Percentiles rank a stretch among this genome's conserved stretches.
These are phyloP conservation scores for Exophiala viscosa DNA, from an alignment of 2,329 filamentous ascomycete genomes.

Conservation along the genomic window DNA sequence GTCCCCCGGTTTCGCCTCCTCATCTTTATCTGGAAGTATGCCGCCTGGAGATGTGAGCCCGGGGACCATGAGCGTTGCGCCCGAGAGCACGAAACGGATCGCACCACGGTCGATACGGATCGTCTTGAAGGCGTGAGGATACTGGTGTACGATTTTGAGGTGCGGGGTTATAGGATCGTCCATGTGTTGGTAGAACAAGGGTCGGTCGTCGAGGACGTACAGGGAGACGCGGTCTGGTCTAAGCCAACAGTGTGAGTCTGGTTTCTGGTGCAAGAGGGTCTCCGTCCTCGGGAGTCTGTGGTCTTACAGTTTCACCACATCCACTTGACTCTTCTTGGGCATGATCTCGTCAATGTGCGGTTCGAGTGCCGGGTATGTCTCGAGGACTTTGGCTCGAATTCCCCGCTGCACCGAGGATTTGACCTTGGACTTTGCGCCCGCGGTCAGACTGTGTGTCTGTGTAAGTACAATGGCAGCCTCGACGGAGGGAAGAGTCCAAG, in stretches of 20 bases:
- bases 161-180: slow-evolving; percentile 78
- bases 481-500: background rate
- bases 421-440: slow-evolving; percentile 86
- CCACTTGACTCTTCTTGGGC: slow-evolving; percentile 88
- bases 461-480: too few relatives aligned
- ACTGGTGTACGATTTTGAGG: slow-evolving; percentile 82
- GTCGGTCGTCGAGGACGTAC: slow-evolving; percentile 70
- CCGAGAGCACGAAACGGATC: slow-evolving; percentile 91
- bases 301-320: slow-evolving; percentile 76
- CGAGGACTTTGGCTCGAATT: slow-evolving; percentile 75
- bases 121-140: slow-evolving; percentile 76
- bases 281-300: too few relatives aligned
- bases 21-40: slow-evolving; percentile 64
- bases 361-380: slow-evolving; percentile 79
- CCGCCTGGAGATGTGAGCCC: slow-evolving; percentile 83
- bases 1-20: slow-evolving; percentile 71
- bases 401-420: slow-evolving; percentile 92
- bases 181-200: slow-evolving; percentile 88
- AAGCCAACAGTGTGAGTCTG: background rate
- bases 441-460: slow-evolving; percentile 59
- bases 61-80: slow-evolving; percentile 93
- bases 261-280: background rate
- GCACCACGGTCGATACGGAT: slow-evolving; percentile 92
- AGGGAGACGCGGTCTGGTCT: slow-evolving; percentile 82
- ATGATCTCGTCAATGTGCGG: slow-evolving; percentile 90